These are phyloP conservation scores for Allomyces macrogynus DNA, from an alignment of 192 early-diverging fungal species.

Conservation along the genomic window DNA sequence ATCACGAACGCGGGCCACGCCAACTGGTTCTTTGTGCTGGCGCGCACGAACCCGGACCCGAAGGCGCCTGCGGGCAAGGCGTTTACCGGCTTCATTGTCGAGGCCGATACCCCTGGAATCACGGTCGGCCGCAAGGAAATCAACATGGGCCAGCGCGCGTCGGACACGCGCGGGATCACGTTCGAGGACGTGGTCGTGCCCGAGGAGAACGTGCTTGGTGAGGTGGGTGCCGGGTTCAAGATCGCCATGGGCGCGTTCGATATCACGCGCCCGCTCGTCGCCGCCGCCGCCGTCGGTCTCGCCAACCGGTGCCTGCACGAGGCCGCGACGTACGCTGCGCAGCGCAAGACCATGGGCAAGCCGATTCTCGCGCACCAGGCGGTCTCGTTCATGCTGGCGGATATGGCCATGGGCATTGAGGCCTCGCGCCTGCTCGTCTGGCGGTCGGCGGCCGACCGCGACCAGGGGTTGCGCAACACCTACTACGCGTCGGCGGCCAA, in stretches of 20 bases:
- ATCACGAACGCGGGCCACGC: conserved; percentile 93
- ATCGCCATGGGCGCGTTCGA: conserved; percentile 96
- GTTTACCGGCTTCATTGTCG: conserved; percentile 91
- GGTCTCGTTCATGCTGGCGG: conserved; percentile 82
- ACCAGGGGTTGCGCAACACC: conserved; percentile 72
- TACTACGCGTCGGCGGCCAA: conserved; percentile 91
- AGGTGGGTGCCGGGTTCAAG: conserved; percentile 74
- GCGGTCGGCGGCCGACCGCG: conserved; percentile 62
- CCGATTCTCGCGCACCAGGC: conserved; percentile 72
- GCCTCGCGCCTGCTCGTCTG: conserved; percentile 71
- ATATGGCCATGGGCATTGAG: conserved; percentile 90
- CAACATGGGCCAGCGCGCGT: conserved; percentile 91
- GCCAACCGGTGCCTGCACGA: conserved; percentile 85
- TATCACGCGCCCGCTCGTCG: conserved; percentile 76
- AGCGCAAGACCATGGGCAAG: conserved; percentile 93
- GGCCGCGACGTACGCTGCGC: conserved; percentile 64
- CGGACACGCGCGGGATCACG: conserved; percentile 75
- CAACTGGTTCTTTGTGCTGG: conserved; percentile 94
- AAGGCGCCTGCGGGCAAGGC: conserved; percentile 58
- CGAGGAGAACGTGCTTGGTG: conserved; percentile 53
- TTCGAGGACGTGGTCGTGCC: conserved; percentile 68
- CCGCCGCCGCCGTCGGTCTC: conserved; percentile 69
- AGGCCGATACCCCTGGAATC: conserved; percentile 74
- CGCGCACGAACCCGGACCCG: conserved; percentile 49
- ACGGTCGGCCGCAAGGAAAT: conserved; percentile 83